Percentiles rank a stretch among this genome's conserved stretches.
Conservation (phyloP, 2,329 filamentous ascomycete species). For the Clonostachys solani region DNA sequence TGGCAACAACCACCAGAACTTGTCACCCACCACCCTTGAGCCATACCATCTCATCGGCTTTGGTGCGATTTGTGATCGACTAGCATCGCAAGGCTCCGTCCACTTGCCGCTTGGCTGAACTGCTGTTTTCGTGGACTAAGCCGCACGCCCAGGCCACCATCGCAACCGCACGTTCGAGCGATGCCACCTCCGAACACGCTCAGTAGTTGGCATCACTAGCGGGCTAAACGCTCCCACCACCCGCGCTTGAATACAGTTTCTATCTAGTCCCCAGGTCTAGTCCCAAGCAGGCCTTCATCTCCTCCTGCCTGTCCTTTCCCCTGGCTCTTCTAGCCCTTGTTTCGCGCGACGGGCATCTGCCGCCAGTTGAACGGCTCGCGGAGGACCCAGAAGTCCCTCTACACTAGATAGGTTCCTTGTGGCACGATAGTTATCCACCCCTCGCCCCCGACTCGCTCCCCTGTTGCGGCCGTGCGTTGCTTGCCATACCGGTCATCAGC, state of each 20-base stretch:
- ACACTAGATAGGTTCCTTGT: slow-evolving; percentile 12
- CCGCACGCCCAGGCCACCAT: not conserved
- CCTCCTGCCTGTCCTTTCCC: not conserved
- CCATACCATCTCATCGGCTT: not conserved
- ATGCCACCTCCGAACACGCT: not conserved
- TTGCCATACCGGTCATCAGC: slow-evolving; percentile 4
- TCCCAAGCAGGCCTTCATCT: not conserved
- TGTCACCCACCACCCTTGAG: not conserved
- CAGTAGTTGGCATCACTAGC: not conserved
- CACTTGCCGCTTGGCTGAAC: too few species aligned
- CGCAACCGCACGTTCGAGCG: not conserved
- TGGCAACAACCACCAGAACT: not conserved
- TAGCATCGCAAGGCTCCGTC: too few species aligned
- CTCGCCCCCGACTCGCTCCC: slow-evolving; percentile 13
- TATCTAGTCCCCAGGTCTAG: not conserved
- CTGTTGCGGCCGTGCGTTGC: slow-evolving; percentile 1
- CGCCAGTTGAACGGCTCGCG: not conserved
- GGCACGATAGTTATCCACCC: slow-evolving; percentile 25
- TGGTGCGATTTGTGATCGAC: too few species aligned
- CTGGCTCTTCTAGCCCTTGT: not conserved
- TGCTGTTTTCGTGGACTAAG: too few species aligned
- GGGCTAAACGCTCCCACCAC: not conserved
- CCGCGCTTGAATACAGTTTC: not conserved
- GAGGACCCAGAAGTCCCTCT: not conserved
- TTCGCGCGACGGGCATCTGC: too few species aligned